These are phyloP conservation scores for Xylaria scruposa DNA, from an alignment of 495 filamentous ascomycete species.

Conservation along the genomic window DNA sequence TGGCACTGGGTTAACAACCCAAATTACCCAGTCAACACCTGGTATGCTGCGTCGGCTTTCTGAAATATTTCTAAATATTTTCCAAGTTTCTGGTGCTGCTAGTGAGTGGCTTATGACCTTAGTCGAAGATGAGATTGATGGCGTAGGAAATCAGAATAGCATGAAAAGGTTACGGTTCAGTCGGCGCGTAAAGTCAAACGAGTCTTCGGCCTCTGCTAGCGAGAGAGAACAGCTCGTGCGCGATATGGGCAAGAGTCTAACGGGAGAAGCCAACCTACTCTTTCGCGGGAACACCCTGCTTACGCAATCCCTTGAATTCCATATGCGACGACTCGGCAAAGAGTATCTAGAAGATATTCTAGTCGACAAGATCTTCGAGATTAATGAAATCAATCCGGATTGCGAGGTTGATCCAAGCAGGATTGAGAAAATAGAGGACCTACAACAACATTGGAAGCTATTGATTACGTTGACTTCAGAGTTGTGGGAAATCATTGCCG, in stretches of 20 bases:
- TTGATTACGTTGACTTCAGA: slow-evolving; percentile 78
- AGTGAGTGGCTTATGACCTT: slow-evolving; percentile 91
- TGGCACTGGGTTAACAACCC: slow-evolving; percentile 78
- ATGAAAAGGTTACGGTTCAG: slow-evolving; percentile 76
- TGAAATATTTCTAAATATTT: slow-evolving; percentile 90
- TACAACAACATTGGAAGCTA: slow-evolving; percentile 83
- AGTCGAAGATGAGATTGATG: slow-evolving; percentile 97
- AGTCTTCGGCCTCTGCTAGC: slow-evolving; percentile 67
- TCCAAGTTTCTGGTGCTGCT: slow-evolving; percentile 89
- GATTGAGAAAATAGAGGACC: slow-evolving; percentile 71
- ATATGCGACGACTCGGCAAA: slow-evolving; percentile 93
- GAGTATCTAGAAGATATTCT: slow-evolving; percentile 92
- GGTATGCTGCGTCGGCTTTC: slow-evolving; percentile 78
- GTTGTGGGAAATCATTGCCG: slow-evolving; percentile 83
- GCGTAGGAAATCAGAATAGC: slow-evolving; percentile 77
- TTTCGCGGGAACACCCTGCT: slow-evolving; percentile 95
- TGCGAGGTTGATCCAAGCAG: slow-evolving; percentile 94
- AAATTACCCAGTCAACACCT: slow-evolving; percentile 81
- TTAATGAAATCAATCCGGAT: slow-evolving; percentile 85
- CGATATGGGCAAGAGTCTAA: slow-evolving; percentile 68
- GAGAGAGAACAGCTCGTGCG: slow-evolving; percentile 62
- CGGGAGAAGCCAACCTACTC: slow-evolving; percentile 88
- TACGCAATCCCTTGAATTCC: slow-evolving; percentile 90
- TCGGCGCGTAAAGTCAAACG: slow-evolving; percentile 77
- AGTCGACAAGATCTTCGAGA: slow-evolving; percentile 81